A percentile compares a stretch with the other conserved stretches of the same genome.
These are phyloP conservation scores for Limnomonas spitsbergensis DNA, from an alignment of 139 green algal species.

Conservation along the genomic window DNA sequence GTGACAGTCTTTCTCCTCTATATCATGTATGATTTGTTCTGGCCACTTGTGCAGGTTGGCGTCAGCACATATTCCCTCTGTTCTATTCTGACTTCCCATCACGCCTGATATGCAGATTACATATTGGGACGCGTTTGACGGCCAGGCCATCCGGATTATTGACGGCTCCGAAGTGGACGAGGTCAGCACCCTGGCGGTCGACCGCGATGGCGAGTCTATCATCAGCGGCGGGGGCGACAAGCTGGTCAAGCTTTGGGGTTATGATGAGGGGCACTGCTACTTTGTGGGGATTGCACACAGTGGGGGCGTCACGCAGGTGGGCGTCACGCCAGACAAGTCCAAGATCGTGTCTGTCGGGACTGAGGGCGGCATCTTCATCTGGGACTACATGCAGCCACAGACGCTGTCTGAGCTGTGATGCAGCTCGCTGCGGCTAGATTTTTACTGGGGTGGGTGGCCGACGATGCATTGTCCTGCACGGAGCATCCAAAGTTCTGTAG, in stretches of 20 bases:
- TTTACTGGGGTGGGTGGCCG: too few species aligned
- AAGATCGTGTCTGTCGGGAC: conserved; percentile 65
- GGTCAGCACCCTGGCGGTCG: conserved; percentile 64
- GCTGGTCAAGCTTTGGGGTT: conserved; percentile 74
- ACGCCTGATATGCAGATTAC: too few species aligned
- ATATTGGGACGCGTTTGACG: background rate
- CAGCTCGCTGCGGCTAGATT: too few species aligned
- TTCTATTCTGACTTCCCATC: too few species aligned
- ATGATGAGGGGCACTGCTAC: conserved; percentile 81
- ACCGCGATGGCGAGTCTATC: conserved; percentile 58
- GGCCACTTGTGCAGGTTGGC: too few species aligned
- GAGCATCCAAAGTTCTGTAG: too few species aligned
- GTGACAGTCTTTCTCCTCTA: too few species aligned
- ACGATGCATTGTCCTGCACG: too few species aligned
- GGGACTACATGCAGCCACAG: conserved; percentile 36
- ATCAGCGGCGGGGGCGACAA: conserved; percentile 73
- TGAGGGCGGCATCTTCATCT: conserved; percentile 83
- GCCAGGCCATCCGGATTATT: conserved; percentile 74
- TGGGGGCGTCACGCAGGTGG: conserved; percentile 53
- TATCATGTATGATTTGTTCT: background rate
- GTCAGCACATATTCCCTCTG: too few species aligned
- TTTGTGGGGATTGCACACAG: conserved; percentile 63
- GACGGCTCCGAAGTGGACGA: conserved; percentile 60
- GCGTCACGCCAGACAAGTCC: conserved; percentile 61
- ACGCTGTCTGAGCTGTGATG: conserved; percentile 26